Evolutionary conservation across 768 basidiomycete species (phyloP).

Genomic region (Hypholoma fasciculare): DNA sequence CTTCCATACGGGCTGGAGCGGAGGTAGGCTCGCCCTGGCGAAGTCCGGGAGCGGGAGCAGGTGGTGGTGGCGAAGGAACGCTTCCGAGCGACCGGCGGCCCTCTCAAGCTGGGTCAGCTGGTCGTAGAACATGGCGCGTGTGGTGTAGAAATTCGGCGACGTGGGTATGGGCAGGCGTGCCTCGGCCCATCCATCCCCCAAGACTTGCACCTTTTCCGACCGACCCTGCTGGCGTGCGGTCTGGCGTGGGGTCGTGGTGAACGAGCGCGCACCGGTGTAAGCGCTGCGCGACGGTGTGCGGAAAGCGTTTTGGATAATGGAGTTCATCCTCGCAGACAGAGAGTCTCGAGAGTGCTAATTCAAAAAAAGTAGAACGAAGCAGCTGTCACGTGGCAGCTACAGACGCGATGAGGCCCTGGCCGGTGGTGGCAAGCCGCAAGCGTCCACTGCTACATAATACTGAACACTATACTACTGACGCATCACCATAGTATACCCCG

Average conservation of each 20-base stretch:
- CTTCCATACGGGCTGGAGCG: conserved; percentile 69
- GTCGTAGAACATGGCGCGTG: conserved; percentile 74
- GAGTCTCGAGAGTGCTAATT: conserved; percentile 1
- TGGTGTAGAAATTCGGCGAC: conserved; percentile 85
- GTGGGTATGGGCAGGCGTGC: conserved; percentile 38
- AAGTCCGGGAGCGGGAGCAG: conserved; percentile 81
- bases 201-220: conserved; percentile 14
- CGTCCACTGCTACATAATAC: background rate
- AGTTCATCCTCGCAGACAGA: conserved; percentile 14
- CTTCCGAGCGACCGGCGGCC: conserved; percentile 58
- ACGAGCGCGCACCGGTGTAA: conserved; percentile 9
- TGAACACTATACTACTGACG: background rate
- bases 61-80: conserved; percentile 59
- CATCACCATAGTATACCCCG: background rate
- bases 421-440: too few species aligned
- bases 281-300: conserved; percentile 7
- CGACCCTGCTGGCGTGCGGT: conserved; percentile 9
- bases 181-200: background rate
- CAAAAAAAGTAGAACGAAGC: conserved; percentile 12
- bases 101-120: conserved; percentile 64
- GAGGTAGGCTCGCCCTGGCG: conserved; percentile 57
- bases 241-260: conserved; percentile 9
- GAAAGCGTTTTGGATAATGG: conserved; percentile 15
- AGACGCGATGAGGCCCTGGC: conserved; percentile 9
- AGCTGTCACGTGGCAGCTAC: conserved; percentile 21